phyloP scores from a whole-genome alignment of 768 basidiomycete species.

The Amanita molliuscula region DNA sequence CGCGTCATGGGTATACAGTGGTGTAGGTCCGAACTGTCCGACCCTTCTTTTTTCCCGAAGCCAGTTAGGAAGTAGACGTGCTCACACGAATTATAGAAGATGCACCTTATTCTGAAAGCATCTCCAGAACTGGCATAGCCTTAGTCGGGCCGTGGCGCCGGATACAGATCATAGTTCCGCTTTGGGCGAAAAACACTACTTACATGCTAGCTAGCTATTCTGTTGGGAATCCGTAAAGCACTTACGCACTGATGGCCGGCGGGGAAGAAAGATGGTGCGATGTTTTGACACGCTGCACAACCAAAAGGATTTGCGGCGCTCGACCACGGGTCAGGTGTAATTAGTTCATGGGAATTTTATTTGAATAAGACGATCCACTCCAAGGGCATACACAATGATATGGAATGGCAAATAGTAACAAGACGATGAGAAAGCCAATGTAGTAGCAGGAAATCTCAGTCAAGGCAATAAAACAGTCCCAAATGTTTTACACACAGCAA shows the following conservation, averaged over 20 bases:
- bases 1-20: background rate
- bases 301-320: conserved; percentile 6
- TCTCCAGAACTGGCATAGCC: background rate
- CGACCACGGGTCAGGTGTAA: background rate
- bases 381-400: background rate
- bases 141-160: background rate
- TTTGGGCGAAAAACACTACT: background rate
- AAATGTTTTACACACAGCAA: background rate
- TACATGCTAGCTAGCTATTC: background rate
- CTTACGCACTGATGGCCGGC: background rate
- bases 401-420: background rate
- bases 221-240: background rate
- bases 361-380: background rate
- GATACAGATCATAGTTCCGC: background rate
- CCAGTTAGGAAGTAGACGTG: background rate
- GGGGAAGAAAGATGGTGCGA: background rate
- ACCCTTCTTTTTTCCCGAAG: background rate
- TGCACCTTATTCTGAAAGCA: background rate
- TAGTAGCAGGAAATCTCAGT: background rate
- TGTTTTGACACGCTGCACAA: background rate
- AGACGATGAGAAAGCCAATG: background rate
- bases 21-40: background rate
- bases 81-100: background rate
- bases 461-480: background rate
- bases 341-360: background rate